Percentiles rank a stretch among this genome's conserved stretches.
Conservation (phyloP, 257 asterid genomes). For the Gentiana straminea region DNA sequence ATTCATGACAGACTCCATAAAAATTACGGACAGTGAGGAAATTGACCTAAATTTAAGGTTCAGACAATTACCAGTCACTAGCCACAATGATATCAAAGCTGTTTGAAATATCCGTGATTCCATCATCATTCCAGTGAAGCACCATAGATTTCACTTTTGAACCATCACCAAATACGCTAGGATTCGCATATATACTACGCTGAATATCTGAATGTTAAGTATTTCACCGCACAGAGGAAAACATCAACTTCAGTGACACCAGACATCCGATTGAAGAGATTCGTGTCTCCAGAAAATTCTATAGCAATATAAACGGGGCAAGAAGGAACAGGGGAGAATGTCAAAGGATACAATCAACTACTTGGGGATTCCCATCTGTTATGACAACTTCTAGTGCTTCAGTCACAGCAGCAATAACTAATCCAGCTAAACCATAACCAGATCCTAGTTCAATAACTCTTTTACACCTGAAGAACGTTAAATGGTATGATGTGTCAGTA, state of each 20-base stretch:
- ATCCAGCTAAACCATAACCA: constrained; percentile 93
- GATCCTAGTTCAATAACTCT: constrained; percentile 87
- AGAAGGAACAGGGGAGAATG: background rate
- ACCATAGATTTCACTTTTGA: constrained; percentile 58
- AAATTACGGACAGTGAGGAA: background rate
- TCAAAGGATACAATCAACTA: constrained; percentile 85
- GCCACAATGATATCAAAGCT: constrained; percentile 69
- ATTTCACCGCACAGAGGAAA: constrained; percentile 10
- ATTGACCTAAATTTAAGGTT: background rate
- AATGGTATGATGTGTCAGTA: background rate
- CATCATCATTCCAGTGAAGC: constrained; percentile 72
- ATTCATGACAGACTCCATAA: too few relatives aligned
- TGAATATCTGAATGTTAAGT: constrained; percentile 75
- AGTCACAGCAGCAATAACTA: constrained; percentile 56
- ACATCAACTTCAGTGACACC: too few relatives aligned
- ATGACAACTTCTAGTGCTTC: constrained; percentile 75
- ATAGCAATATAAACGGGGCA: background rate
- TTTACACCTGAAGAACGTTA: constrained; percentile 40
- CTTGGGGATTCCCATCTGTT: constrained; percentile 97
- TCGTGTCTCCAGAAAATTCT: too few relatives aligned
- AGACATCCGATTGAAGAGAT: too few relatives aligned
- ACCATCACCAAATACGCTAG: constrained; percentile 52
- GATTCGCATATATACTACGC: constrained; percentile 45
- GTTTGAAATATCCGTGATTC: constrained; percentile 24
- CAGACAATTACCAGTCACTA: constrained; percentile 75